Evolutionary conservation across 805 yeast species (phyloP), one percentile per base, ranked within the genome.

Genomic region (Wickerhamiella azyma): DNA sequence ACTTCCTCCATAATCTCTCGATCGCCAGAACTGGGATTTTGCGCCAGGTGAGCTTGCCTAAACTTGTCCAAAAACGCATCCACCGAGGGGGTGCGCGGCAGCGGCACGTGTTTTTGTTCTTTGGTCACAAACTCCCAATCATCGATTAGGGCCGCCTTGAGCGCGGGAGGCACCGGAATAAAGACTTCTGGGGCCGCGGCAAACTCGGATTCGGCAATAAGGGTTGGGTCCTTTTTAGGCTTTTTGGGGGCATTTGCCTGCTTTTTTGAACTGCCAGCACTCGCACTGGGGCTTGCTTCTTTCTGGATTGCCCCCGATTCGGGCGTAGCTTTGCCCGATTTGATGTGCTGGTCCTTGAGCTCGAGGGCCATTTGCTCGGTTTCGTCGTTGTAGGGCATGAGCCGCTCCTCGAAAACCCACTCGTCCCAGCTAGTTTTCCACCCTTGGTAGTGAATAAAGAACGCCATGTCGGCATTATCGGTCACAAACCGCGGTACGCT

Each of bases 371-470:
- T 63, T 41, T 70, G 66, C 45, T 81, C 54, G 56, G 82, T 85
- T 52, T 81, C 94, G 26, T 76, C 79, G 42, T 72, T 81, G 57
- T 69, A 70, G 51, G 76, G 80, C 56, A 84, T 66, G 5, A 89
- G 72, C 30, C 97, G 66, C 35, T 75, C 78, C 7, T 64, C 62
- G 1, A 74, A 72, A 1, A 89, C 89, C 98, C 98, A 89, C 62
- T 89, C 98, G 59, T 89, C 97, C 95, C 96, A 89, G 48, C 86
- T 78, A 14, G 79, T 64, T 57, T 88, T 89, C 98, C 98, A 89
- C 2, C 98, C 97, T 54, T 80, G 81, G 63, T 89, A 89, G 59
- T 92, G 98, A 14, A 89, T 75, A 53, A 69, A 78, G 62, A 77
- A 88, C 26, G 77, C 69, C 17, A 54, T 53, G 36, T 63, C 64